These are phyloP conservation scores for Yamadazyma dushanensis DNA, from an alignment of 1,139 yeast species.

Conservation along the genomic window DNA sequence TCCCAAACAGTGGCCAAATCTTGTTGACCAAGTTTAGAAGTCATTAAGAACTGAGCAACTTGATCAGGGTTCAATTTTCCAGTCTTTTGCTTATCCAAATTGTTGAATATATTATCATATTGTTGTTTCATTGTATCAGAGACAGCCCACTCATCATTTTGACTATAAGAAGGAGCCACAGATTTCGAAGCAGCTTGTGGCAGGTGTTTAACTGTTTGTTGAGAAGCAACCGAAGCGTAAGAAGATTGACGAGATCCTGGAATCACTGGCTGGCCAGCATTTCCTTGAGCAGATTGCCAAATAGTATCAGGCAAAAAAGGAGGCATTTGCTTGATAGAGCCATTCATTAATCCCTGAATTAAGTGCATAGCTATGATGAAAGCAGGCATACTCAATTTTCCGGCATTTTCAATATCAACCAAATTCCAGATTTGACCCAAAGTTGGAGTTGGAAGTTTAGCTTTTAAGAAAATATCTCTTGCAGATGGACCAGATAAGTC, in stretches of 20 bases:
- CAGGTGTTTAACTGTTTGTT: conserved; percentile 41
- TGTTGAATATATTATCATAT: conserved; percentile 75
- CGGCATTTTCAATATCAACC: conserved; percentile 74
- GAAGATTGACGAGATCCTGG: conserved; percentile 35
- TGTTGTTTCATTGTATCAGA: conserved; percentile 71
- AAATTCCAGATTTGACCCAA: conserved; percentile 88
- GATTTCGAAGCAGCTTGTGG: conserved; percentile 14
- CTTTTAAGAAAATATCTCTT: conserved; percentile 81
- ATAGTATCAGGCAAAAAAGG: conserved; percentile 62
- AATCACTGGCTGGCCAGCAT: conserved; percentile 8
- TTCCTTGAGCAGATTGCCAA: conserved; percentile 55
- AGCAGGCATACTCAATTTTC: conserved; percentile 68
- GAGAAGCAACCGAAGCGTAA: conserved; percentile 53
- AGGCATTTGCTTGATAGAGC: conserved; percentile 69
- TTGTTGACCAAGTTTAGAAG: conserved; percentile 84
- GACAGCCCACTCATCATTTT: conserved; percentile 59
- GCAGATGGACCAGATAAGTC: conserved; percentile 74
- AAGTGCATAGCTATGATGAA: conserved; percentile 94
- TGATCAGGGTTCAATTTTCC: conserved; percentile 75
- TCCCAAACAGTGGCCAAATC: conserved; percentile 93
- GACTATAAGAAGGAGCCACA: conserved; percentile 6
- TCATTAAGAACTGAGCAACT: conserved; percentile 85
- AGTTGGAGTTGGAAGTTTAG: conserved; percentile 71
- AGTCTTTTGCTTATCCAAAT: conserved; percentile 62
- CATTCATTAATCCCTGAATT: conserved; percentile 76